Evolutionary conservation across 441 rosid genomes (phyloP).

Genomic region (Brassica balearica): DNA sequence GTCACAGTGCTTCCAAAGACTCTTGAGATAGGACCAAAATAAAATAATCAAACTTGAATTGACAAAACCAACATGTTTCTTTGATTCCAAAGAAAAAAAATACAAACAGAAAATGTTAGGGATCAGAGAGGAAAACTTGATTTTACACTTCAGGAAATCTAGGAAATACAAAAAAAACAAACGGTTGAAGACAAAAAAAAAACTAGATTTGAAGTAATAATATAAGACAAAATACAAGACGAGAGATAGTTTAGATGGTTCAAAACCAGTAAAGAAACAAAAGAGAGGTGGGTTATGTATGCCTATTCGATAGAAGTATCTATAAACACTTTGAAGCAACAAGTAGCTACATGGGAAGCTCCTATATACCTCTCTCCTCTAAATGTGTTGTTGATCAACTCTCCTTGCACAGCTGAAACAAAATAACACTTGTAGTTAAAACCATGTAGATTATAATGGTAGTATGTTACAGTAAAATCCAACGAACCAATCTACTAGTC

Average conservation of each 20-base stretch:
- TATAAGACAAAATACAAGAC: conserved; percentile 41
- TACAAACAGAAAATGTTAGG: conserved; percentile 27
- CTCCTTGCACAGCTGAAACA: conserved; percentile 42
- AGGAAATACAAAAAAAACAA: conserved; percentile 23
- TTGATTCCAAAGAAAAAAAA: conserved; percentile 8
- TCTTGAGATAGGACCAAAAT: neutral
- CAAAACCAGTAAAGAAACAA: conserved; percentile 34
- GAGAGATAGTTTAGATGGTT: conserved; percentile 13
- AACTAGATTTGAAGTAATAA: conserved; percentile 33
- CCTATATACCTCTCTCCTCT: conserved; percentile 37
- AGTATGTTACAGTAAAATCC: conserved; percentile 33
- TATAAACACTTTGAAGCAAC: conserved; percentile 44
- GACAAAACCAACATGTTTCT: neutral
- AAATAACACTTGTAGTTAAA: neutral
- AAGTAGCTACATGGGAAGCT: conserved; percentile 36
- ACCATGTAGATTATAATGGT: neutral
- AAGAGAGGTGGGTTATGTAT: conserved; percentile 37
- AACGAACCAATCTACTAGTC: conserved; percentile 41
- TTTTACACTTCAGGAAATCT: conserved; percentile 38
- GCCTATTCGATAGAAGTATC: conserved; percentile 41
- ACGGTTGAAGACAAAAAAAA: too few relatives aligned
- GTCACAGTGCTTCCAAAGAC: neutral
- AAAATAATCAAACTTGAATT: neutral
- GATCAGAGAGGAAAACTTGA: neutral
- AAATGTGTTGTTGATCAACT: conserved; percentile 33